Evolutionary conservation across 1,139 yeast species (phyloP), one percentile per base, ranked within the genome.

Genomic region (Scheffersomyces insectosa): DNA sequence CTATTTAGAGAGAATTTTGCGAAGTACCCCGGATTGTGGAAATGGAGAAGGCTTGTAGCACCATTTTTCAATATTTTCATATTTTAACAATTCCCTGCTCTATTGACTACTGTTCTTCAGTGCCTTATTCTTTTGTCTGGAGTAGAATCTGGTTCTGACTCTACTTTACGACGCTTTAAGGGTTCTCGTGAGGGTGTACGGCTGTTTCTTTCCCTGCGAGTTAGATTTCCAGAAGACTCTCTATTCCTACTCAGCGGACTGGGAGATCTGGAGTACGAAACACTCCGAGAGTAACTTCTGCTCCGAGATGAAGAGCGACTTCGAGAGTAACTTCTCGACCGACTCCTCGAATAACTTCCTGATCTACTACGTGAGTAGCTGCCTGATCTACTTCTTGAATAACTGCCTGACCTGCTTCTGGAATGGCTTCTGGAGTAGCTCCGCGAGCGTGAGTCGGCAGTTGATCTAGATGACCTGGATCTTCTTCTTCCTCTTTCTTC

Each of bases 401-500:
- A n/a, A 33, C 54, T 45, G 7, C 52, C 25, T 32, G 50, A 40
- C 11, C 53, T 36, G 43, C 63, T 39, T 13, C 43, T 27, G 4
- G 38, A 30, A 7, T 40, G 10, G 40, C 55, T 49, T 15, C 52
- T 25, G 32, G 50, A 40, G 13, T 35, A 20, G 31, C 37, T 20
- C 8, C 28, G 8, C 5, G 31, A 28, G 34, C 34, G 34, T 31
- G 34, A 31, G 5, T 31, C 34, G 8, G n/a, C 20, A 11, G 44
- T 28, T 4, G 55, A 41, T 28, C 55, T 43, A 10, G 51, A 41
- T 16, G 50, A 16, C 39, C 62, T 36, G 42, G 60, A 41, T 32
- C 60, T 51, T 43, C 65, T 43, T 30, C 58, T 33, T 33, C 46
- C 33, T 27, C 46, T 9, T 28, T 55, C 56, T 49, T 60, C 49